These are phyloP conservation scores for Trichosporon sp. DNA, from an alignment of 1,284 basidiomycete species.

Conservation along the genomic window DNA sequence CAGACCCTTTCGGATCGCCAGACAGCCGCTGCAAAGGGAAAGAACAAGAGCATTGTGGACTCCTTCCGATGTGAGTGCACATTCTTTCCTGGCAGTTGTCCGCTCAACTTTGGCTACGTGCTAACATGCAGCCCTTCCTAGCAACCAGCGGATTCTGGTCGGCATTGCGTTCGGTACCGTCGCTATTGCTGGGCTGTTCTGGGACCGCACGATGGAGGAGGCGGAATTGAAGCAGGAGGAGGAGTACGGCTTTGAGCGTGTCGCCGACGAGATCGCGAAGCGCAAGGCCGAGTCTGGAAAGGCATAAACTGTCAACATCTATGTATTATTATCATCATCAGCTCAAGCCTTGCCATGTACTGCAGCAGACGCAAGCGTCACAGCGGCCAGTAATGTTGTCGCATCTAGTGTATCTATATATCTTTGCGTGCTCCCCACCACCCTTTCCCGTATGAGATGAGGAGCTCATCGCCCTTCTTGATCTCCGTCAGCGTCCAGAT, in stretches of 20 bases:
- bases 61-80: background rate
- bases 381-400: background rate
- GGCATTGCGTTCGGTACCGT: slow-evolving; percentile 1
- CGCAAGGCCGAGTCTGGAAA: background rate
- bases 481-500: slow-evolving; percentile 64
- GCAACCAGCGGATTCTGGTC: slow-evolving; percentile 3
- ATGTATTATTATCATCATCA: background rate
- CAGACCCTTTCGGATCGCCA: background rate
- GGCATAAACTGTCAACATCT: background rate
- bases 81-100: background rate
- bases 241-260: background rate
- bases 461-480: slow-evolving; percentile 74
- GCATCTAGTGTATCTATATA: slow-evolving; percentile 13
- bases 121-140: slow-evolving; percentile 4
- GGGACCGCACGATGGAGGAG: slow-evolving; percentile 3
- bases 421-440: slow-evolving; percentile 62
- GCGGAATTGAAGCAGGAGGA: background rate
- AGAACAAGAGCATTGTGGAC: slow-evolving; percentile 2
- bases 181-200: background rate
- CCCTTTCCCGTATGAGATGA: slow-evolving; percentile 88
- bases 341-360: background rate
- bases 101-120: background rate
- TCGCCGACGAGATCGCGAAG: background rate
- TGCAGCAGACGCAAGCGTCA: background rate
- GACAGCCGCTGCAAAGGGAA: background rate